Conservation (phyloP, 176 grass and related monocot species). For the Musa itinerans region DNA sequence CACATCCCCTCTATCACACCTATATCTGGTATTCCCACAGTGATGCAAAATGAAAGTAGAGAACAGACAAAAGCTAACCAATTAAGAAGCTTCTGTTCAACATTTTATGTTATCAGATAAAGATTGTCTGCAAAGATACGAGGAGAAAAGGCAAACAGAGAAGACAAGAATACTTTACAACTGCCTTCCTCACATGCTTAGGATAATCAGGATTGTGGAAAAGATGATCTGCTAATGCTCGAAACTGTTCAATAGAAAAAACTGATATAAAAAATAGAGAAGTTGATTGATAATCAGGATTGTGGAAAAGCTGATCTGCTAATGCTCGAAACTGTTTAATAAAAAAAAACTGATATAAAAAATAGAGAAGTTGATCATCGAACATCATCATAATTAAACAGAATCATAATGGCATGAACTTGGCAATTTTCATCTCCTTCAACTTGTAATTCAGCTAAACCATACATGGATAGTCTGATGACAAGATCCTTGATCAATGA, state of each 20-base stretch:
- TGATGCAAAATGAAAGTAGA: too few relatives aligned
- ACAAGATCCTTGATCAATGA: constrained; percentile 1
- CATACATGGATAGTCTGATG: constrained; percentile 68
- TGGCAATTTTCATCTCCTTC: constrained; percentile 99
- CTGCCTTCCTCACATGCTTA: constrained; percentile 70
- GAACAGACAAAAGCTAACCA: too few relatives aligned
- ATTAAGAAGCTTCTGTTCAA: too few relatives aligned
- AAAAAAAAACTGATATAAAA: background rate
- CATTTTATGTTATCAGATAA: background rate
- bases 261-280: background rate
- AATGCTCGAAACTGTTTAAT: constrained; percentile 83
- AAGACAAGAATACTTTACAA: constrained; percentile 48
- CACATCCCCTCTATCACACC: too few relatives aligned
- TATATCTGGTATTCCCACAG: too few relatives aligned
- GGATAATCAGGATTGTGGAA: constrained; percentile 91
- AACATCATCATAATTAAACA: background rate
- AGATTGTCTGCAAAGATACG: constrained; percentile 3
- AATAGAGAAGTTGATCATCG: background rate
- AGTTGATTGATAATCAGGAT: constrained; percentile 46
- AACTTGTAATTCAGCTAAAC: constrained; percentile 93
- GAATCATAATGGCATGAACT: constrained; percentile 22
- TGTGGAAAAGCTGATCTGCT: constrained; percentile 93
- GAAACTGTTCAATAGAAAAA: constrained; percentile 43
- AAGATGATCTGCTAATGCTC: constrained; percentile 97
- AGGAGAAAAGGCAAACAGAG: background rate